These are phyloP conservation scores for Beta macrorhiza DNA, from an alignment of 179 eudicot species.

Conservation along the genomic window DNA sequence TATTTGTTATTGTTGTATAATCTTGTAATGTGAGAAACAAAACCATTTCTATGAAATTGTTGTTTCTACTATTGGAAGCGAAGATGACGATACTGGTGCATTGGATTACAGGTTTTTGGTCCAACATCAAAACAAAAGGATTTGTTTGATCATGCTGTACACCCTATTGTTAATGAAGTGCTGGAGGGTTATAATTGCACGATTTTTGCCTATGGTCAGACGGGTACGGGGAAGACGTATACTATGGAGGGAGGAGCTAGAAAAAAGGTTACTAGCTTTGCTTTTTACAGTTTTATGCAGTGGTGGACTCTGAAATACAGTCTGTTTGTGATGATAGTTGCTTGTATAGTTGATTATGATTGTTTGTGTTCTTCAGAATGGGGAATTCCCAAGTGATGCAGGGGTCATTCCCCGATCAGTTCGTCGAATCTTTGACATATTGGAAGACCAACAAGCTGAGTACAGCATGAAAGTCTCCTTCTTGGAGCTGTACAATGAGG, in stretches of 20 bases:
- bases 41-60: neutral
- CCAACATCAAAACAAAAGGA: conserved; percentile 89
- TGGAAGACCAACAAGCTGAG: conserved; percentile 89
- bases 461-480: conserved; percentile 91
- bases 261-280: conserved; percentile 56
- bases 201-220: conserved; percentile 97
- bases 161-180: conserved; percentile 88
- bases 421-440: conserved; percentile 72
- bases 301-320: neutral
- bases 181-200: conserved; percentile 99
- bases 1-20: neutral
- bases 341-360: neutral
- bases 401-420: conserved; percentile 98
- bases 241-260: conserved; percentile 98
- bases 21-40: neutral
- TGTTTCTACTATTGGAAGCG: neutral
- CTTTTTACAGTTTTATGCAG: neutral
- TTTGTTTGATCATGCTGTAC: conserved; percentile 75
- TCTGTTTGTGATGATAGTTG: neutral
- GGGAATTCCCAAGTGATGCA: conserved; percentile 83
- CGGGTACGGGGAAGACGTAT: conserved; percentile 99
- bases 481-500: conserved; percentile 94
- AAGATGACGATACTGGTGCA: conserved; percentile 14
- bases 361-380: conserved; percentile 51
- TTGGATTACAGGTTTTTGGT: conserved; percentile 79